A percentile compares a stretch with the other conserved stretches of the same genome.
Evolutionary conservation across 23 red algal genomes (phyloP).

Genomic region (Gracilaria domingensis): DNA sequence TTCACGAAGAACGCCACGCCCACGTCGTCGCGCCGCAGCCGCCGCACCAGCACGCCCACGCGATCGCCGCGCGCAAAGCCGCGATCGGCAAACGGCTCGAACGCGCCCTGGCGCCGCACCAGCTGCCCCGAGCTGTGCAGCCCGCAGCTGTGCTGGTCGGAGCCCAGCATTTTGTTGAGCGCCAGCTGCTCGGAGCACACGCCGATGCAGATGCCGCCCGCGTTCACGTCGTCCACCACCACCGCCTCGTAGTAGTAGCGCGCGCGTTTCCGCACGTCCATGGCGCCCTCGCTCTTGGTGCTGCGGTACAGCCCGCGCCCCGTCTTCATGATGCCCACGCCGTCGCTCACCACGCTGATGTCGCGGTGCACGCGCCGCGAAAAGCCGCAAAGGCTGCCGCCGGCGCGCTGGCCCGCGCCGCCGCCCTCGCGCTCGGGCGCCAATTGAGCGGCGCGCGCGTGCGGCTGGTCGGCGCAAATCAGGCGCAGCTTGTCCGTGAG

Average conservation of each 20-base stretch:
- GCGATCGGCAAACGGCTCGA: neutral
- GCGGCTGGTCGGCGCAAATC: neutral
- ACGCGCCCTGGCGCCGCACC: constrained; percentile 9
- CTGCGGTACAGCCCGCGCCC: constrained; percentile 29
- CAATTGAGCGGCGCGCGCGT: neutral
- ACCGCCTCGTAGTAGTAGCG: constrained; percentile 39
- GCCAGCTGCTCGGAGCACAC: neutral
- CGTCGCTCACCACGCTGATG: constrained; percentile 18
- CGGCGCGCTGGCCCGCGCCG: no score
- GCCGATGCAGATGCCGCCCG: constrained; percentile 47
- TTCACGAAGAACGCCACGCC: neutral
- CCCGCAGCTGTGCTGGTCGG: constrained; percentile 13
- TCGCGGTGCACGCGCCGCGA: constrained; percentile 10
- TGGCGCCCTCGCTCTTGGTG: neutral
- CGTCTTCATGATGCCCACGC: constrained; percentile 29
- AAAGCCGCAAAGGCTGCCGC: neutral
- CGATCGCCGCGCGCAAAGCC: constrained; percentile 24
- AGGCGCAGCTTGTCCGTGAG: no score
- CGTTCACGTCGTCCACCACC: constrained; percentile 31
- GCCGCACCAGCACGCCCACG: neutral
- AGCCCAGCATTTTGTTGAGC: constrained; percentile 11
- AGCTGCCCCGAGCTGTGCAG: constrained; percentile 48
- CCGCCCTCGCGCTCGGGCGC: neutral
- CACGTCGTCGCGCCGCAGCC: neutral
- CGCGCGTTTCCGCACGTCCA: neutral